Conservation (phyloP, 2,329 filamentous ascomycete genomes). For the Colletotrichum orchidophilum region DNA sequence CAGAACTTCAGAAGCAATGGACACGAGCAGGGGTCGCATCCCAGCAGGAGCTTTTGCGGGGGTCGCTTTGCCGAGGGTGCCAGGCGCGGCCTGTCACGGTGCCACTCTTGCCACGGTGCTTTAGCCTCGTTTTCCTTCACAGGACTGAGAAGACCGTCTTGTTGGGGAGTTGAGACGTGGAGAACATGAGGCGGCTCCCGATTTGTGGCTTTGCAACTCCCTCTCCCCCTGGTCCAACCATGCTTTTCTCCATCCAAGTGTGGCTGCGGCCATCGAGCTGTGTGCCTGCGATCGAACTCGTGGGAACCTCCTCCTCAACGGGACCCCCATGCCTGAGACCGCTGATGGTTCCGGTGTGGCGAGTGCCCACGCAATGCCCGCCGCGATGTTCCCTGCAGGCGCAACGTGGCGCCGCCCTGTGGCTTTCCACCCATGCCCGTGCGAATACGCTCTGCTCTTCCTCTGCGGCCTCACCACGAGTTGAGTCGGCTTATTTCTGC, state of each 20-base stretch:
- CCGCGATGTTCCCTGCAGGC: neutral
- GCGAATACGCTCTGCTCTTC: neutral
- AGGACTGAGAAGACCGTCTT: neutral
- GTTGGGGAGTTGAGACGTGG: neutral
- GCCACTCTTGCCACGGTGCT: neutral
- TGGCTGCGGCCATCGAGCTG: constrained; percentile 27
- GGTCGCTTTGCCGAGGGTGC: constrained; percentile 1
- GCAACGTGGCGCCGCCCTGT: constrained; percentile 1
- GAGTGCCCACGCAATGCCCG: constrained; percentile 14
- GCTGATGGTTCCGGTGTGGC: constrained; percentile 14
- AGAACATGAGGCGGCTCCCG: neutral
- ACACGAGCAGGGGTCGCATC: neutral
- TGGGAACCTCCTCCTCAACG: neutral
- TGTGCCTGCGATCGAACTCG: constrained; percentile 22
- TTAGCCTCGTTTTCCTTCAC: neutral
- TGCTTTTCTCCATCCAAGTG: constrained; percentile 8
- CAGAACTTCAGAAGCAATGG: neutral
- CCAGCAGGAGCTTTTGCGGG: constrained; percentile 18
- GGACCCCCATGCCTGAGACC: neutral
- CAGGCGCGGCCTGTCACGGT: too few species aligned
- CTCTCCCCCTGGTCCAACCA: constrained; percentile 2
- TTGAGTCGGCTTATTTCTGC: neutral
- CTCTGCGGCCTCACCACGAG: neutral
- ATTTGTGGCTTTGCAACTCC: constrained; percentile 17
- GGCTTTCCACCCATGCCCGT: neutral